Evolutionary conservation across 768 basidiomycete genomes (phyloP).

Genomic region (Russula brevipes): DNA sequence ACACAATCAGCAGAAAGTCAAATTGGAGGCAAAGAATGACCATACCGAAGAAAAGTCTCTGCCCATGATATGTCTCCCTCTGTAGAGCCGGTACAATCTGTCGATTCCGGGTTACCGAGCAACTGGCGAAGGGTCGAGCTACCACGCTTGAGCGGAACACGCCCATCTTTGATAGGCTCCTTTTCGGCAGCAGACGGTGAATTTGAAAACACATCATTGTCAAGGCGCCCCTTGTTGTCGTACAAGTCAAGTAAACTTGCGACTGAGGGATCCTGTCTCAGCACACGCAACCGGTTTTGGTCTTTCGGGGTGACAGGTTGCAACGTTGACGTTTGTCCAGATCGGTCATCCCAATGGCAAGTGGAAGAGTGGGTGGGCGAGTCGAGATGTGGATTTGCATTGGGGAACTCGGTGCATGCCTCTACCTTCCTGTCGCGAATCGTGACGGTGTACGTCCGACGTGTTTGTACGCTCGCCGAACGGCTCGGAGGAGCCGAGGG

Average conservation of each 20-base stretch:
- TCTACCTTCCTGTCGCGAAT: constrained; percentile 58
- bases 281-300: constrained; percentile 47
- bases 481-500: constrained; percentile 50
- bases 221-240: constrained; percentile 64
- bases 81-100: constrained; percentile 33
- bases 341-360: constrained; percentile 23
- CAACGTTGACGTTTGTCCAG: constrained; percentile 30
- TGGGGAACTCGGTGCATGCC: constrained; percentile 59
- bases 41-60: constrained; percentile 63
- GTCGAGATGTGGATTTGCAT: constrained; percentile 46
- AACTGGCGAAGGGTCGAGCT: constrained; percentile 73
- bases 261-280: constrained; percentile 76
- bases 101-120: constrained; percentile 47
- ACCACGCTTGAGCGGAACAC: constrained; percentile 51
- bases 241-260: constrained; percentile 68
- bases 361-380: constrained; percentile 26
- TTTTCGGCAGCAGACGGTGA: constrained; percentile 37
- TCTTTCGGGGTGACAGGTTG: constrained; percentile 41
- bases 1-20: neutral
- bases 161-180: constrained; percentile 34
- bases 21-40: neutral
- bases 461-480: constrained; percentile 46
- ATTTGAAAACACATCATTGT: constrained; percentile 61
- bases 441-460: constrained; percentile 68
- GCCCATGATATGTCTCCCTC: constrained; percentile 86